Percentiles rank a stretch among this genome's conserved stretches.
phyloP scores from a whole-genome alignment of 2,329 filamentous ascomycete species.

The Juglanconis juglandina region DNA sequence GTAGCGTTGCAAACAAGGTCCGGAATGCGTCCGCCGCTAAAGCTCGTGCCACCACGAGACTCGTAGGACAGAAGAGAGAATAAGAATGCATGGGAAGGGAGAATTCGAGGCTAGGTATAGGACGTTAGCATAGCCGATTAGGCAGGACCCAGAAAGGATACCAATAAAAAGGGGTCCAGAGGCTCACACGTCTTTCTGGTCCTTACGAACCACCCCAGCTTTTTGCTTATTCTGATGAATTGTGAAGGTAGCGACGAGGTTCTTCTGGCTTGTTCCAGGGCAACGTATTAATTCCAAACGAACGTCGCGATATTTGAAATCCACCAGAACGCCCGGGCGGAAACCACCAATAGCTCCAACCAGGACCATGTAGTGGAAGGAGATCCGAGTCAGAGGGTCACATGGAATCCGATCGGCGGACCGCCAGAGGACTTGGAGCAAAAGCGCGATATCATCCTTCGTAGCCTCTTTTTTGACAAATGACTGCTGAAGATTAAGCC shows the following conservation, averaged over 20 bases:
- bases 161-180: neutral
- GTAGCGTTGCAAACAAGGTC: neutral
- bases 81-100: neutral
- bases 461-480: constrained; percentile 5
- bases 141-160: neutral
- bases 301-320: neutral
- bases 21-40: neutral
- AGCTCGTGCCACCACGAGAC: neutral
- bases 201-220: neutral
- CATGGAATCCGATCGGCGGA: neutral
- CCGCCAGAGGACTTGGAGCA: neutral
- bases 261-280: neutral
- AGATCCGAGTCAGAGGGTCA: neutral
- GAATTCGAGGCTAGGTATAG: neutral
- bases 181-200: neutral
- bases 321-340: neutral
- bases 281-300: neutral
- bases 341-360: neutral
- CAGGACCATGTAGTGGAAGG: neutral
- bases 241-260: neutral
- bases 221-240: neutral
- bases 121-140: neutral
- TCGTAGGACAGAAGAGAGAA: neutral
- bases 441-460: neutral
- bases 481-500: neutral